A percentile compares a stretch with the other conserved stretches of the same genome.
Conservation (phyloP, 129 eudicot species). For the Flaveria brownii region DNA sequence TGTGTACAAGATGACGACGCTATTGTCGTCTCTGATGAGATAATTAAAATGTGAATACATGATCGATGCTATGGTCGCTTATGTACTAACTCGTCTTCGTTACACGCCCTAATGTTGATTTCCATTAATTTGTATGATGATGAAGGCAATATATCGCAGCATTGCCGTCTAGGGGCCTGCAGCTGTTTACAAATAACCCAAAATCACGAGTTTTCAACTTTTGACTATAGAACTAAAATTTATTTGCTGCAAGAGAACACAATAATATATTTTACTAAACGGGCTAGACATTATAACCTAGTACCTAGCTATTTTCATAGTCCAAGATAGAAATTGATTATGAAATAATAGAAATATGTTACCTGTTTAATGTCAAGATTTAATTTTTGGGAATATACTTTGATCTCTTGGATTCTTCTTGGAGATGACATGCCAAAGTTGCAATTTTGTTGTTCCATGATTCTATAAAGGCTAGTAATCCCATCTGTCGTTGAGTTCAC, state of each 20-base stretch:
- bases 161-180: conserved; percentile 78
- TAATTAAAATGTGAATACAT: background rate
- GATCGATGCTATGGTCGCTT: conserved; percentile 31
- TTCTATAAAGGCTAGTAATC: conserved; percentile 36
- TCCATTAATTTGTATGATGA: conserved; percentile 45
- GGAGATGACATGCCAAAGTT: conserved; percentile 53
- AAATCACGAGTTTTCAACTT: background rate
- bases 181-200: conserved; percentile 37
- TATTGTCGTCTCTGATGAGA: background rate
- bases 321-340: too few relatives aligned
- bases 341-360: background rate
- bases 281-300: too few relatives aligned
- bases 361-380: conserved; percentile 35
- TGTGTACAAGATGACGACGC: background rate
- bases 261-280: too few relatives aligned
- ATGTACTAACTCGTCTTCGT: conserved; percentile 51
- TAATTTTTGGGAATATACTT: conserved; percentile 42
- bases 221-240: background rate
- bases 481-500: conserved; percentile 36
- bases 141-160: conserved; percentile 64
- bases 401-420: conserved; percentile 48
- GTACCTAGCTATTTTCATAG: too few relatives aligned
- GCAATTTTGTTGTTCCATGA: conserved; percentile 39
- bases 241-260: too few relatives aligned
- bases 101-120: conserved; percentile 58